Base-by-base conservation (phyloP, 139 green algal genomes). In the Picocystis salinarum region DNA sequence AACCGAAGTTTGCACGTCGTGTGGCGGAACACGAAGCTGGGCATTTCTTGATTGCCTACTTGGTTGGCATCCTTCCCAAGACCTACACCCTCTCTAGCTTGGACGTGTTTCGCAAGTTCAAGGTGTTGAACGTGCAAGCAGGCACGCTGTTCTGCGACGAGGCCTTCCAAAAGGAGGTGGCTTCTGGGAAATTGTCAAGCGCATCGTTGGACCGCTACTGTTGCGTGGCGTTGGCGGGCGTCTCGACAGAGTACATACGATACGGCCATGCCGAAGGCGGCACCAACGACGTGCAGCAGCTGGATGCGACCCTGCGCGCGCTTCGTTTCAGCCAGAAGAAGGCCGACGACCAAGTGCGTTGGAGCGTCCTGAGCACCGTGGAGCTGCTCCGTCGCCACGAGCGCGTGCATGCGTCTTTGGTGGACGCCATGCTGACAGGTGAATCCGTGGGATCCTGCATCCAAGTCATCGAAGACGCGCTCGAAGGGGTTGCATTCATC, bases 41-140 rank as follows among this genome's bases (percentile, higher is more conserved):
- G 0, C 86, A 96, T 62, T 87, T 96, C 45, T 62, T 96, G 15
- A 53, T 89, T 5, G 85, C 87, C 7, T 95, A 95, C 56, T 53
- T 94, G 18, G 20, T 89, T 17, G 86, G 88, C 23, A 22, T 50
- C 5, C 49, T 50, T 22, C 88, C 1, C 5, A 59, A 62, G 7
- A 62, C 37, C 3, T 99, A 96, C 75, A 92, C 74, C 0, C 66
- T 97, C 9, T 75, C 59, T 9, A 67, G 67, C 0, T 36, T 72
- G 26, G 80, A 95, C 41, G 86, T 85, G 0, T 83, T 91, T 27
- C 20, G 29, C 57, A 80, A 66, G 55, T 85, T 80, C 45, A 58
- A 72, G 2, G 63, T 63, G 4, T 66, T 96, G 19, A 95, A 92
- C 50, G 56, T 96, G 3, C 88, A 98, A 51, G 88, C 88, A 5